These are phyloP conservation scores for Solanum lignicaule DNA, from an alignment of 257 asterid genomes.

Conservation along the genomic window DNA sequence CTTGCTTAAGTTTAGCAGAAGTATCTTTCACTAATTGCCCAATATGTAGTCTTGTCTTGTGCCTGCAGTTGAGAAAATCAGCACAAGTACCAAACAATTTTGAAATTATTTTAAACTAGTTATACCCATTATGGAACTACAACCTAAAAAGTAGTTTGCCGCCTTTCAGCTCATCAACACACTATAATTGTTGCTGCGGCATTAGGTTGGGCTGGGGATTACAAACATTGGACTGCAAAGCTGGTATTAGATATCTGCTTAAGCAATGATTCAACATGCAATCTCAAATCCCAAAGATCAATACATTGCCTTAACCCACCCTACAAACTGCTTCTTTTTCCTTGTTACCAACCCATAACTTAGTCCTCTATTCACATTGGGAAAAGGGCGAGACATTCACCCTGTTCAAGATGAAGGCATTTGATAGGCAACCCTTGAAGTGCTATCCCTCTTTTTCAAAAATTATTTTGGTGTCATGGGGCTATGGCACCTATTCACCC, in stretches of 20 bases:
- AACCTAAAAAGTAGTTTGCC: neutral
- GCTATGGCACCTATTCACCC: neutral
- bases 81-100: neutral
- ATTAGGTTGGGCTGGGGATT: neutral
- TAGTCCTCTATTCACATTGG: neutral
- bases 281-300: neutral
- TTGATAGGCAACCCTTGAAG: neutral
- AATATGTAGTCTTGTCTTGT: constrained; percentile 55
- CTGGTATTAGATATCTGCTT: neutral
- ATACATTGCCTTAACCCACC: neutral
- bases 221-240: neutral
- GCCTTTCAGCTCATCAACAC: neutral
- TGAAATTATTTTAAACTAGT: neutral
- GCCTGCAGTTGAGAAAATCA: constrained; percentile 35
- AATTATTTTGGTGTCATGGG: neutral
- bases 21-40: constrained; percentile 72
- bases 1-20: constrained; percentile 63
- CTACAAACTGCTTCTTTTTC: neutral
- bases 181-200: neutral
- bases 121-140: neutral
- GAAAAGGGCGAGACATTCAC: neutral
- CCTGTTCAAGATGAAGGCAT: neutral
- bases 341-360: neutral
- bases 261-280: neutral
- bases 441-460: neutral